Conservation (phyloP, 2,329 filamentous ascomycete genomes). For the Sarocladium kiliense region DNA sequence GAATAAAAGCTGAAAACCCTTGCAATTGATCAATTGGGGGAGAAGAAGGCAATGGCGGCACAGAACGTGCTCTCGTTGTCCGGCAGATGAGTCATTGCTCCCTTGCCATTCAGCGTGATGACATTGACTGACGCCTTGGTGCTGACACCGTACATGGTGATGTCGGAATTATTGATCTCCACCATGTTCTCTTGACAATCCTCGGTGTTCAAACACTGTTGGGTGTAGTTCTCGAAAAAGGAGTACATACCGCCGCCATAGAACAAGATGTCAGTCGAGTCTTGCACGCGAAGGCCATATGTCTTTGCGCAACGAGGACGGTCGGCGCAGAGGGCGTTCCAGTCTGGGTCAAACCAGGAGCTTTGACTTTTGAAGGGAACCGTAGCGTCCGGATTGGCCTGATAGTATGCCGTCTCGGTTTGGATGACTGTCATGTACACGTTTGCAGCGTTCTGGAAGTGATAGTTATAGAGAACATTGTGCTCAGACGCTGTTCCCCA, state of each 20-base stretch:
- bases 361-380: constrained; percentile 58
- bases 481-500: constrained; percentile 71
- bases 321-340: constrained; percentile 32
- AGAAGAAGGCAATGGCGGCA: constrained; percentile 52
- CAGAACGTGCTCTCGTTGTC: constrained; percentile 65
- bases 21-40: constrained; percentile 9
- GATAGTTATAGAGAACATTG: constrained; percentile 74
- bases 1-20: too few relatives aligned
- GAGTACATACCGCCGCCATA: constrained; percentile 74
- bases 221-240: constrained; percentile 78
- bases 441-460: constrained; percentile 70
- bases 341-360: constrained; percentile 63
- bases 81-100: constrained; percentile 29
- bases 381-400: constrained; percentile 71
- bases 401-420: constrained; percentile 85
- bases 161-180: constrained; percentile 61
- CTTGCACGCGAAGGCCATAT: constrained; percentile 68
- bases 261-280: constrained; percentile 62
- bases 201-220: constrained; percentile 61
- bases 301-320: constrained; percentile 61
- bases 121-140: constrained; percentile 74
- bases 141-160: constrained; percentile 63
- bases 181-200: constrained; percentile 77
- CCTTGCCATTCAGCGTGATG: constrained; percentile 57
- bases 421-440: constrained; percentile 82